phyloP scores from a whole-genome alignment of 2,329 filamentous ascomycete genomes.

The Daldinia eschscholtzii region DNA sequence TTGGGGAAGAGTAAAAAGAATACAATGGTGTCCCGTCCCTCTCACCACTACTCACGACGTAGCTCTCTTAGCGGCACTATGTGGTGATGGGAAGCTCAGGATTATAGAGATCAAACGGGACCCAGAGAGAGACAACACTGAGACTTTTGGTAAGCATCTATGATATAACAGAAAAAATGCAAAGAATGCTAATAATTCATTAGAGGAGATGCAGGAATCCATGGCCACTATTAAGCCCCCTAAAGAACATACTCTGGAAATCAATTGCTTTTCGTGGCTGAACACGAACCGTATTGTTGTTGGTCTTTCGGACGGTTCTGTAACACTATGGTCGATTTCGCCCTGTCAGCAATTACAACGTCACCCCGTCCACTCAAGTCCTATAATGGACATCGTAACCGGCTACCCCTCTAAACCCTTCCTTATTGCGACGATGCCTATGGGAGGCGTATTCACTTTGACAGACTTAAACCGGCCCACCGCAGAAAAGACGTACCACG shows the following conservation, averaged over 20 bases:
- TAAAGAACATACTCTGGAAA: conserved; percentile 62
- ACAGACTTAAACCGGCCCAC: conserved; percentile 67
- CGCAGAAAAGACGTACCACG: conserved; percentile 66
- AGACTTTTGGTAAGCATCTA: conserved; percentile 57
- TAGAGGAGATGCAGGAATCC: conserved; percentile 61
- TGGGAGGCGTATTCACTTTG: conserved; percentile 66
- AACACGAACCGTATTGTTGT: conserved; percentile 67
- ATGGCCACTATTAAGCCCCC: conserved; percentile 60
- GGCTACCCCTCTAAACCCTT: conserved; percentile 69
- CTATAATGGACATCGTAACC: conserved; percentile 67
- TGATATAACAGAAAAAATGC: conserved; percentile 4
- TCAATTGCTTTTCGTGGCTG: conserved; percentile 68
- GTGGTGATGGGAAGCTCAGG: conserved; percentile 64
- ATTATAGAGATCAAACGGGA: conserved; percentile 59
- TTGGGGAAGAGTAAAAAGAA: conserved; percentile 63
- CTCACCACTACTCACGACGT: conserved; percentile 50
- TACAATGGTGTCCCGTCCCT: conserved; percentile 67
- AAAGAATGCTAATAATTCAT: conserved; percentile 43
- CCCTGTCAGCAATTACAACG: conserved; percentile 64
- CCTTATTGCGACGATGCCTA: conserved; percentile 66
- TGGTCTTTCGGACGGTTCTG: conserved; percentile 68
- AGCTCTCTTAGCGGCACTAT: conserved; percentile 63
- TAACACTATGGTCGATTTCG: conserved; percentile 68
- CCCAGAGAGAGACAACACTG: conserved; percentile 47
- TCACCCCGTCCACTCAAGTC: conserved; percentile 65